These are phyloP conservation scores for Isatis tinctoria DNA, from an alignment of 345 rosid species.

Conservation along the genomic window DNA sequence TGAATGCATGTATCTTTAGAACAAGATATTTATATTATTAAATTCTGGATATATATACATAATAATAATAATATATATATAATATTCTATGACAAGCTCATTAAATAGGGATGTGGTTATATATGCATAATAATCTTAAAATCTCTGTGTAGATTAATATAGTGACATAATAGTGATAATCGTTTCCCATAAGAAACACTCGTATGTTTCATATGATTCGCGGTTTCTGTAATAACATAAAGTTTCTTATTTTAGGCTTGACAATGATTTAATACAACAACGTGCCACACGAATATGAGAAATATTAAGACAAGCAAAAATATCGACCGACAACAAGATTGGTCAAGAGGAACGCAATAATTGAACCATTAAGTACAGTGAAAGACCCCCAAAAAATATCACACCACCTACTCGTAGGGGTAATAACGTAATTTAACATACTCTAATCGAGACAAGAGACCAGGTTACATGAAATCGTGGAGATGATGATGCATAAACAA, in stretches of 20 bases:
- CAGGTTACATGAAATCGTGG: slow-evolving; percentile 23
- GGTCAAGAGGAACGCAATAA: slow-evolving; percentile 9
- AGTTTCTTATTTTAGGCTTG: slow-evolving; percentile 1
- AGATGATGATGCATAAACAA: slow-evolving; percentile 8
- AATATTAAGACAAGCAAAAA: not conserved
- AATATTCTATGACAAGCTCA: not conserved
- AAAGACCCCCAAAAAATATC: slow-evolving; percentile 4
- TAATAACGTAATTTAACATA: not conserved
- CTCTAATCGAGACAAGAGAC: slow-evolving; percentile 20
- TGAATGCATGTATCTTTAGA: too few species aligned
- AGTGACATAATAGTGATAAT: not conserved
- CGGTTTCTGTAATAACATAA: not conserved
- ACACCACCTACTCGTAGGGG: slow-evolving; percentile 8
- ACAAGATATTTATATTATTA: too few species aligned
- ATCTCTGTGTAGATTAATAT: not conserved
- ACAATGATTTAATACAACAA: not conserved
- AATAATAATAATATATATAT: too few species aligned
- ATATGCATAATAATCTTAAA: too few species aligned
- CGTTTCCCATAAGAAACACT: not conserved
- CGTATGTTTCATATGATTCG: not conserved
- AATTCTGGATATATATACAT: too few species aligned
- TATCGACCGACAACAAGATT: slow-evolving; percentile 20
- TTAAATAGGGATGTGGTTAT: not conserved
- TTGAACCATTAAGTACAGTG: slow-evolving; percentile 18
- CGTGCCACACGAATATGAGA: not conserved